A percentile compares a stretch with the other conserved stretches of the same genome.
Conservation (phyloP, 768 basidiomycete species). For the Suillus bovinus region DNA sequence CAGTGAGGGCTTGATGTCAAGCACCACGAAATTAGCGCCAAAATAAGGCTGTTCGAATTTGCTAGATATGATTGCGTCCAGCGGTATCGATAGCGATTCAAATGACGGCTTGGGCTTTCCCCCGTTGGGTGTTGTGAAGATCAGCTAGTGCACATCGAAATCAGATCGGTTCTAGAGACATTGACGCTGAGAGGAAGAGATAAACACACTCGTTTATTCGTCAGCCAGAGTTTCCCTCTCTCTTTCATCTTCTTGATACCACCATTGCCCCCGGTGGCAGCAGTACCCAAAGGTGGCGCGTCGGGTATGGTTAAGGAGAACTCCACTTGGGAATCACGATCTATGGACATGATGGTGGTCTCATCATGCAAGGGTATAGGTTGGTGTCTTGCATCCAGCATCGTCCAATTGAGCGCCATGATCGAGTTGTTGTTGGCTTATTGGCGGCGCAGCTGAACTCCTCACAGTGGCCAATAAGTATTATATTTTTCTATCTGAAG, state of each 20-base stretch:
- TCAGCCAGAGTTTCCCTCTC: slow-evolving; percentile 60
- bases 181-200: background rate
- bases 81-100: slow-evolving; percentile 53
- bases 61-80: slow-evolving; percentile 64
- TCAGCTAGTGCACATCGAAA: slow-evolving; percentile 45
- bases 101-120: slow-evolving; percentile 30
- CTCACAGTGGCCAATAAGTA: background rate
- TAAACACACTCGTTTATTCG: slow-evolving; percentile 67
- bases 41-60: slow-evolving; percentile 78
- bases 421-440: slow-evolving; percentile 6
- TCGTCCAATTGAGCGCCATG: slow-evolving; percentile 83
- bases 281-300: slow-evolving; percentile 41
- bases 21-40: slow-evolving; percentile 61
- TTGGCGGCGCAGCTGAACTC: background rate
- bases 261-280: slow-evolving; percentile 51
- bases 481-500: background rate
- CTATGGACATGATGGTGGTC: slow-evolving; percentile 53
- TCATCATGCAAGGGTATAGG: slow-evolving; percentile 70
- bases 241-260: slow-evolving; percentile 59
- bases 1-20: slow-evolving; percentile 66
- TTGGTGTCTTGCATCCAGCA: slow-evolving; percentile 53
- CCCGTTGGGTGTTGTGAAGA: slow-evolving; percentile 50
- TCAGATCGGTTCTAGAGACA: slow-evolving; percentile 12
- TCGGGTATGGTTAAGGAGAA: slow-evolving; percentile 59
- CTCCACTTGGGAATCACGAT: slow-evolving; percentile 51